These are phyloP conservation scores for Trichoderma atroviride DNA, from an alignment of 2,329 filamentous ascomycete species.

Conservation along the genomic window DNA sequence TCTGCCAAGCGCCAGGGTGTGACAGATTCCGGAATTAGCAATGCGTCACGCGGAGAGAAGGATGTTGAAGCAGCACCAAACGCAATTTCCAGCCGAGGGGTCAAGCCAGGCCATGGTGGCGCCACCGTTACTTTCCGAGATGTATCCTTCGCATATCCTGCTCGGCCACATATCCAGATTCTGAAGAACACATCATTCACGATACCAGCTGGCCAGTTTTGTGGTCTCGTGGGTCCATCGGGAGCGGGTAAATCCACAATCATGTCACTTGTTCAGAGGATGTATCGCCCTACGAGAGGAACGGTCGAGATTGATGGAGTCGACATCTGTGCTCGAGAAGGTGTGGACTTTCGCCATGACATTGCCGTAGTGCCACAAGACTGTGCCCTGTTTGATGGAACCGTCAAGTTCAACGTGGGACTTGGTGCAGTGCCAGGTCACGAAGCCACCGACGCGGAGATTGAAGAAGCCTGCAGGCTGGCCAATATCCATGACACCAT, in stretches of 20 bases:
- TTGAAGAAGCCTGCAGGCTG: constrained; percentile 66
- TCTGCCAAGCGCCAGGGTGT: constrained; percentile 34
- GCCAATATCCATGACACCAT: constrained; percentile 74
- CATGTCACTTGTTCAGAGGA: constrained; percentile 56
- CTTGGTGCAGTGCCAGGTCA: constrained; percentile 58
- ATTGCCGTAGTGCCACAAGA: constrained; percentile 63
- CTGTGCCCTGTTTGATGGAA: constrained; percentile 60
- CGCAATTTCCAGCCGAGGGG: constrained; percentile 22
- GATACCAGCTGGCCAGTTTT: constrained; percentile 62
- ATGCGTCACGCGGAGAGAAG: constrained; percentile 26
- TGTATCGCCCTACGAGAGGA: constrained; percentile 50
- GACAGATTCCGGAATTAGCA: constrained; percentile 27
- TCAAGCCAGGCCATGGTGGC: constrained; percentile 37
- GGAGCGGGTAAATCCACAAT: constrained; percentile 70
- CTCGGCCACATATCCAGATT: constrained; percentile 60
- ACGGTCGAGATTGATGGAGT: constrained; percentile 49
- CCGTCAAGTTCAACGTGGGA: constrained; percentile 57
- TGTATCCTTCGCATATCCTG: constrained; percentile 67
- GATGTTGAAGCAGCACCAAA: constrained; percentile 47
- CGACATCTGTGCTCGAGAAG: constrained; percentile 48
- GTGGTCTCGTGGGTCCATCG: constrained; percentile 65
- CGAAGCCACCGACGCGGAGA: constrained; percentile 60
- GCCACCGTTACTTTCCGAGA: constrained; percentile 58
- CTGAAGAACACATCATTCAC: constrained; percentile 59
- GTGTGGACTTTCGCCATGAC: constrained; percentile 51